Base-by-base conservation (phyloP, 1,139 yeast species). In the Torulaspora globosa region DNA sequence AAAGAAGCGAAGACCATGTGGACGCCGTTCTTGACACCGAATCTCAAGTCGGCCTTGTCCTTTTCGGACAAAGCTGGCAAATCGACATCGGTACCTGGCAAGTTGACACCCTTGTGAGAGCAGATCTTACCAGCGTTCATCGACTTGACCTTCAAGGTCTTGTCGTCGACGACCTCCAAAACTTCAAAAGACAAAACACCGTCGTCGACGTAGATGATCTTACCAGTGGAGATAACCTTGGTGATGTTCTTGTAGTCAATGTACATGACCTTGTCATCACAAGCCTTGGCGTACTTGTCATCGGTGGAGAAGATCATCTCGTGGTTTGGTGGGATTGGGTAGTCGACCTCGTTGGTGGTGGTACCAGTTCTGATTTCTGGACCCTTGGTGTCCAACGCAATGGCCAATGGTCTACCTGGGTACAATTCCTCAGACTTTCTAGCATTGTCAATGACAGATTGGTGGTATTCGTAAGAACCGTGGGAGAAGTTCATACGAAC, bases 291-390 rank as follows among this genome's bases (percentile, higher is more conserved):
- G 76, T 80, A 92, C 58, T 78, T 75, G 44, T 82, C 94, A 70
- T 92, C 95, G 53, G 97, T 92, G 67, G 97, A 75, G 78, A 92
- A 86, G 66, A 74, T 80, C 95, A 92, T 86, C 70, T 85, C 90
- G 70, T 89, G 96, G 72, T 82, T 82, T 48, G 94, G 78, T 35
- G 78, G 72, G 64, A 94, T 84, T 63, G 96, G 85, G 72, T 70
- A 87, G 69, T 92, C 98, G 55, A 74, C 72, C 50, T 78, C 85
- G 60, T 78, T 86, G 51, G 73, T 68, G 59, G 98, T 94, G 70
- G 88, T 82, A 72, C 99, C 98, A 47, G 98, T 90, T 79, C 98
- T 87, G 74, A 92, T 92, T 76, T 94, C 98, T 56, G 99, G 98
- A 60, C 99, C 99, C 80, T 92, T 94, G 70, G 98, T 94, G 72